These are phyloP conservation scores for Capsella rubella DNA, from an alignment of 441 rosid species.

Conservation along the genomic window DNA sequence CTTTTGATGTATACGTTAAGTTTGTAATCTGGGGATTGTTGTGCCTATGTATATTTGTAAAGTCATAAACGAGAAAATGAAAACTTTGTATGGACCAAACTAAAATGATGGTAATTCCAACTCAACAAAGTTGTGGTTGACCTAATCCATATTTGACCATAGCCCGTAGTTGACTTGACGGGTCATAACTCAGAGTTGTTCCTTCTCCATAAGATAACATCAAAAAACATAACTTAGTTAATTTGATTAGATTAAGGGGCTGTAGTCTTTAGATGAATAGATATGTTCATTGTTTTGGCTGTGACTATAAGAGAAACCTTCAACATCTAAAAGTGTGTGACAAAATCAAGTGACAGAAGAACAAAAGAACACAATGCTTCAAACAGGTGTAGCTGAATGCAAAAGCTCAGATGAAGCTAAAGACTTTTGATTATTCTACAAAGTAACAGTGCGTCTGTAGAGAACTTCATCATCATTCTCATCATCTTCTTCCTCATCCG, in stretches of 20 bases:
- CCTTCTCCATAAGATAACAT: background rate
- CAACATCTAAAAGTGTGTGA: background rate
- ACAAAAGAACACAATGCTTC: slow-evolving; percentile 24
- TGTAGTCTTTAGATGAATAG: background rate
- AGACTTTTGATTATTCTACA: slow-evolving; percentile 44
- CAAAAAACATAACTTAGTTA: background rate
- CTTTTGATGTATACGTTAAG: slow-evolving; percentile 21
- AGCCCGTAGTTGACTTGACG: background rate
- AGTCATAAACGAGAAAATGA: background rate
- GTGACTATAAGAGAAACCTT: background rate
- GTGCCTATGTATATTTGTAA: background rate
- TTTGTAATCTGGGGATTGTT: slow-evolving; percentile 21
- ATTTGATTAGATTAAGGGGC: background rate
- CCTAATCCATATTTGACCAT: slow-evolving; percentile 33
- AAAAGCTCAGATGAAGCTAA: slow-evolving; percentile 14
- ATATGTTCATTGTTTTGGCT: background rate
- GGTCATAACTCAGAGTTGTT: background rate
- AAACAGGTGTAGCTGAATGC: slow-evolving; percentile 15
- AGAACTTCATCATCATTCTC: slow-evolving; percentile 55
- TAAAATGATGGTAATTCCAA: background rate
- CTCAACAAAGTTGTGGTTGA: slow-evolving; percentile 13
- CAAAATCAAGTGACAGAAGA: slow-evolving; percentile 16
- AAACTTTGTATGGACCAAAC: slow-evolving; percentile 14
- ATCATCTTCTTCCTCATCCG: slow-evolving; percentile 51
- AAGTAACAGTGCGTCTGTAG: slow-evolving; percentile 49